phyloP scores from a whole-genome alignment of 495 filamentous ascomycete genomes.

The Penicillium simplicissimum region DNA sequence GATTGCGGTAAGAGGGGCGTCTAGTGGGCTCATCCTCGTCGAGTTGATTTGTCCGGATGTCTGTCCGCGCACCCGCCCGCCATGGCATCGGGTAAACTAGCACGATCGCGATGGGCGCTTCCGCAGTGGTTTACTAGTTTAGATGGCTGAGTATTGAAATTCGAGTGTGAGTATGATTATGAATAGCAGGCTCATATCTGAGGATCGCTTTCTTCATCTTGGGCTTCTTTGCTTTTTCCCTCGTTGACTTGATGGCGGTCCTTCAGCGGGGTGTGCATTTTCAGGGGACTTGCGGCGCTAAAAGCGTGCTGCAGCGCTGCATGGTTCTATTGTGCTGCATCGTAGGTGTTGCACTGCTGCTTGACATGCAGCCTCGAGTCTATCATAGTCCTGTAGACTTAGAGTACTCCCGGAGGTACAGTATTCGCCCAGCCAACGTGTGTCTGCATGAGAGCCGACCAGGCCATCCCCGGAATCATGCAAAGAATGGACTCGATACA shows the following conservation, averaged over 20 bases:
- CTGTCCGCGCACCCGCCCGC: not conserved
- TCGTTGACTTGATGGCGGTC: not conserved
- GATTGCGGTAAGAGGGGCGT: not conserved
- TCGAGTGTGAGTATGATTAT: no score
- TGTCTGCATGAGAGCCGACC: not conserved
- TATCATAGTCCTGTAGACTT: not conserved
- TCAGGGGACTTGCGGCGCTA: not conserved
- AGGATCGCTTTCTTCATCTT: not conserved
- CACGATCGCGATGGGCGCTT: not conserved
- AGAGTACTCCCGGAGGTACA: no score
- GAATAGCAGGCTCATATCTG: not conserved
- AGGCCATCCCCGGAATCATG: no score
- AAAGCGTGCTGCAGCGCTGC: not conserved
- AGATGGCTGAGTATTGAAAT: not conserved
- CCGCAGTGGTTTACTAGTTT: not conserved
- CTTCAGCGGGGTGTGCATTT: not conserved
- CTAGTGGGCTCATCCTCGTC: not conserved
- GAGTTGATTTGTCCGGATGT: not conserved
- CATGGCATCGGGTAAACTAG: slow-evolving; percentile 6
- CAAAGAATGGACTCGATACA: no score
- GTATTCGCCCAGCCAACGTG: not conserved
- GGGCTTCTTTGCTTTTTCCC: not conserved
- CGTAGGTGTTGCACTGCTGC: not conserved
- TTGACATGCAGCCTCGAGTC: not conserved
- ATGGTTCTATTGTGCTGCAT: not conserved